Base-by-base conservation (phyloP, 345 rosid genomes). In the Salix koriyanagi region DNA sequence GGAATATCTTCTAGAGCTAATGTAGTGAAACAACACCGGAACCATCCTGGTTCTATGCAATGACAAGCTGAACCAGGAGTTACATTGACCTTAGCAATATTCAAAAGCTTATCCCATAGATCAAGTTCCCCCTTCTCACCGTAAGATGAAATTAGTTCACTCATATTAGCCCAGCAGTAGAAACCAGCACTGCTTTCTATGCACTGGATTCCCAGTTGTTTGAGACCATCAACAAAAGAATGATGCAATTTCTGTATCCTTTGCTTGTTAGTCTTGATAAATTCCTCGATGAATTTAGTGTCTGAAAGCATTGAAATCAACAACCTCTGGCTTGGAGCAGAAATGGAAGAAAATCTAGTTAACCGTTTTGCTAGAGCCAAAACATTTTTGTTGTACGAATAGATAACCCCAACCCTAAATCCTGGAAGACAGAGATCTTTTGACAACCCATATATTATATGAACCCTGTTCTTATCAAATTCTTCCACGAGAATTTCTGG, bases 21-120 rank as follows among this genome's bases (percentile, higher is more conserved):
- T 65, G 90, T 78, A 3, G 98, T 83, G 83, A 91, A 95, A 87
- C 97, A 90, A 76, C 96, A 95, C 34, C 98, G 81, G 75, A 96
- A 96, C 98, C 99, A 96, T 74, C 99, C 99, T 0, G 93, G 94
- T 82, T 96, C 94, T 76, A 90, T 91, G 86, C 96, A 91, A 81
- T 91, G 96, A 81, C 99, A 93, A 7, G 96, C 94, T 41, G 93
- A 87, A 9, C 98, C 96, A 15, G 99, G 97, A 79, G 98, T 96
- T 65, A 84, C 87, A 68, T 91, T 96, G 83, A 93, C 87, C 86
- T 93, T 93, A 70, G 90, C 91, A 78, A 87, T 80, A 76, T 84
- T 91, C 81, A 93, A 73, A 15, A 96, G 89, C 80, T 88, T 87
- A 77, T 91, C 89, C 86, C 90, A 93, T 42, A 93, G 82, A 78